Conservation (phyloP, 805 yeast species). For the Saccharomycopsis oosterbeekiorum region DNA sequence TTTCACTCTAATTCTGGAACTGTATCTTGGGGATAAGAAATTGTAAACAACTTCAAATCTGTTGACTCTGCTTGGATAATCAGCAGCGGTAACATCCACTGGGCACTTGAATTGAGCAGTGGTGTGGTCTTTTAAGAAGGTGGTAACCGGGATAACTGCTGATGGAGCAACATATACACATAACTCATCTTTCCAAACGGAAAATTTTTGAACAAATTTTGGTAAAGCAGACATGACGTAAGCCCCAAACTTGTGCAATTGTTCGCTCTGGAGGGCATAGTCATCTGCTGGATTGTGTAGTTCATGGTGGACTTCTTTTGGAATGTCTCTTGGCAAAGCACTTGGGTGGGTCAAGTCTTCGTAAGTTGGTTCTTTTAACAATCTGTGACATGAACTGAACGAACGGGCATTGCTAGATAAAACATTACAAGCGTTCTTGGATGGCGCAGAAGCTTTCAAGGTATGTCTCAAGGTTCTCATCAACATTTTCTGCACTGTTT, state of each 20-base stretch:
- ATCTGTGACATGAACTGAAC: not conserved
- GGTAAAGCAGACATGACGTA: slow-evolving; percentile 73
- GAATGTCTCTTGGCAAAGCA: slow-evolving; percentile 17
- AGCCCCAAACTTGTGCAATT: slow-evolving; percentile 71
- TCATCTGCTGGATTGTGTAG: slow-evolving; percentile 66
- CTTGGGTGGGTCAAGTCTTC: slow-evolving; percentile 16
- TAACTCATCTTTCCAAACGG: slow-evolving; percentile 88
- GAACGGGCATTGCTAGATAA: not conserved
- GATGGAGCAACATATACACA: slow-evolving; percentile 65
- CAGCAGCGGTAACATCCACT: slow-evolving; percentile 79
- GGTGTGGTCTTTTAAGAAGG: slow-evolving; percentile 68
- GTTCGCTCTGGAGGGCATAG: slow-evolving; percentile 55
- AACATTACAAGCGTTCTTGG: not conserved
- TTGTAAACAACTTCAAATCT: slow-evolving; percentile 85
- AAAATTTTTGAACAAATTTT: slow-evolving; percentile 70
- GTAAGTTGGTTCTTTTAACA: slow-evolving; percentile 6
- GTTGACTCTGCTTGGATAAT: slow-evolving; percentile 73
- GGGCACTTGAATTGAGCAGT: slow-evolving; percentile 71
- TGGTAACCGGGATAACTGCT: slow-evolving; percentile 60
- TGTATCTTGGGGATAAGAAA: slow-evolving; percentile 68
- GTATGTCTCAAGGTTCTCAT: not conserved
- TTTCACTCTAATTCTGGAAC: slow-evolving; percentile 80
- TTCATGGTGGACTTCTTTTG: slow-evolving; percentile 16
- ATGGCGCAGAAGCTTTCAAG: not conserved
- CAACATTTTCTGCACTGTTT: not conserved